These are phyloP conservation scores for Tubosaeta sp. DNA, from an alignment of 768 basidiomycete species.

Conservation along the genomic window DNA sequence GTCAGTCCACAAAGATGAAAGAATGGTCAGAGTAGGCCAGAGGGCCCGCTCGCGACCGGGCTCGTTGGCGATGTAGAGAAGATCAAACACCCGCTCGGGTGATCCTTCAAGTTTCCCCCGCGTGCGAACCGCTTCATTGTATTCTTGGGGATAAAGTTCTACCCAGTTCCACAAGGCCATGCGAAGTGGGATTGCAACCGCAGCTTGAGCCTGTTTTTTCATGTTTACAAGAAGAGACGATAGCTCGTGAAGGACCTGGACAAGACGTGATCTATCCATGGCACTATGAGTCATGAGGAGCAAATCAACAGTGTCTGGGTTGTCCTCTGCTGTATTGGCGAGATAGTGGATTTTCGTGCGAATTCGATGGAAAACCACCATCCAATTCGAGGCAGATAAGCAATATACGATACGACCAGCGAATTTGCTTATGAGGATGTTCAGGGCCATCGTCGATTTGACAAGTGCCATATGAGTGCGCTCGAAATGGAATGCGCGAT, in stretches of 20 bases:
- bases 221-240: constrained; percentile 81
- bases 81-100: constrained; percentile 84
- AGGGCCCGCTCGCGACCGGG: constrained; percentile 47
- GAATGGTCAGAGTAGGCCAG: constrained; percentile 78
- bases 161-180: constrained; percentile 91
- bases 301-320: constrained; percentile 69
- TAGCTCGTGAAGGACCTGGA: constrained; percentile 72
- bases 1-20: constrained; percentile 74
- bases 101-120: constrained; percentile 71
- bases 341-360: constrained; percentile 65
- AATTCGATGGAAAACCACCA: constrained; percentile 66
- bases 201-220: constrained; percentile 66
- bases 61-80: constrained; percentile 52
- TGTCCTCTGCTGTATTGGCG: constrained; percentile 47
- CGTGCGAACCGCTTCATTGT: constrained; percentile 61
- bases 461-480: constrained; percentile 59
- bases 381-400: constrained; percentile 87
- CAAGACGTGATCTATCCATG: constrained; percentile 63
- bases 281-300: constrained; percentile 75
- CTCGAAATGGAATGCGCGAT: constrained; percentile 44
- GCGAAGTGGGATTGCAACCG: constrained; percentile 69
- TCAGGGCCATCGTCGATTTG: constrained; percentile 51
- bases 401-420: constrained; percentile 80
- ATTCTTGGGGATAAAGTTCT: constrained; percentile 72
- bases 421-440: constrained; percentile 61